Conservation (phyloP, 768 basidiomycete genomes). For the Gloeostereum incarnatum region DNA sequence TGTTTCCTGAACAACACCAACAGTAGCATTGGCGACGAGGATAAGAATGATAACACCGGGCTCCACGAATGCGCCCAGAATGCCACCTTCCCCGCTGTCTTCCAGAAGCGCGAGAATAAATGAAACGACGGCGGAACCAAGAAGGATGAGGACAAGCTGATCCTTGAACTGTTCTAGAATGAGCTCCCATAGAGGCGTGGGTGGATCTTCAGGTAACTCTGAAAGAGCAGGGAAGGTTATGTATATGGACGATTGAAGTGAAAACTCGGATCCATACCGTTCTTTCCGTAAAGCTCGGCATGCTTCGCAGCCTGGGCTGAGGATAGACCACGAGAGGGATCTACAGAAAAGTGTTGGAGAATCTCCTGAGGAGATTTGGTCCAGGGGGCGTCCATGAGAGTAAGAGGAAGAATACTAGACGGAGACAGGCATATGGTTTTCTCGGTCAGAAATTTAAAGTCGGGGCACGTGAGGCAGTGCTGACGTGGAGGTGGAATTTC, state of each 20-base stretch:
- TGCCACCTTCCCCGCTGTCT: conserved; percentile 52
- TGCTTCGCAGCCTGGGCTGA: conserved; percentile 62
- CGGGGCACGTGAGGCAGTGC: too few relatives aligned
- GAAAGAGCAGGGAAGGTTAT: conserved; percentile 7
- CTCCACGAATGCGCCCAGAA: conserved; percentile 88
- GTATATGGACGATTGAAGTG: neutral
- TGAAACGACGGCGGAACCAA: conserved; percentile 88
- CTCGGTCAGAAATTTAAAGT: too few relatives aligned
- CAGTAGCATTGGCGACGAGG: conserved; percentile 92
- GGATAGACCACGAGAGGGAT: conserved; percentile 53
- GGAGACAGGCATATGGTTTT: too few relatives aligned
- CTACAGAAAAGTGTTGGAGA: conserved; percentile 65
- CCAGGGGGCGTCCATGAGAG: conserved; percentile 70
- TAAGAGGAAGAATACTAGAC: too few relatives aligned
- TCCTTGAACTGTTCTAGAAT: conserved; percentile 99
- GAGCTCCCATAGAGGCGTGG: conserved; percentile 89
- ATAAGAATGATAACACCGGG: conserved; percentile 93
- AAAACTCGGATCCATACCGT: conserved; percentile 41
- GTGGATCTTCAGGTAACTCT: conserved; percentile 90
- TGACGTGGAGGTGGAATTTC: too few relatives aligned
- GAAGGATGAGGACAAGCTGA: conserved; percentile 93
- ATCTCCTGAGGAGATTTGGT: conserved; percentile 59
- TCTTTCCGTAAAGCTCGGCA: conserved; percentile 76
- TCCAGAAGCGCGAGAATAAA: conserved; percentile 90
- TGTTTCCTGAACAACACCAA: conserved; percentile 95